A percentile compares a stretch with the other conserved stretches of the same genome.
Conservation (phyloP, 2,329 filamentous ascomycete species). For the Alternaria sp. region DNA sequence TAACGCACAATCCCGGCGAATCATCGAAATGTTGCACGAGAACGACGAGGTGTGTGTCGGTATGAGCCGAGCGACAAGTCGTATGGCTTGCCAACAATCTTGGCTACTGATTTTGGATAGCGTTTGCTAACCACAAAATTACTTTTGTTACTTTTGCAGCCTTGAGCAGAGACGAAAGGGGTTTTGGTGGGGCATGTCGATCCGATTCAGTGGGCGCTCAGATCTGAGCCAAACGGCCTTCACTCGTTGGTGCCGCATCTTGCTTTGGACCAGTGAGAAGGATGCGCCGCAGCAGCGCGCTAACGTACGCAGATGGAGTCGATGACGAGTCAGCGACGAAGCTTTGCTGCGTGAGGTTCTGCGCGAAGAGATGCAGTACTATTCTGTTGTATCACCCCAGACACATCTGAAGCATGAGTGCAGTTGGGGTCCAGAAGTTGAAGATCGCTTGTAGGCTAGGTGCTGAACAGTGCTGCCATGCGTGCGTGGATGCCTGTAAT, state of each 20-base stretch:
- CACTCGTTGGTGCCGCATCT: conserved; percentile 44
- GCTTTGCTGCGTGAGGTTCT: conserved; percentile 7
- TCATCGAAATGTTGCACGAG: conserved; percentile 1
- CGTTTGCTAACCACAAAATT: conserved; percentile 19
- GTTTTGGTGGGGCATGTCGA: conserved; percentile 43
- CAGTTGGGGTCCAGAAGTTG: conserved; percentile 4
- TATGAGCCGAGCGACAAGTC: conserved; percentile 12
- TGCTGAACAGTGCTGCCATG: conserved; percentile 11
- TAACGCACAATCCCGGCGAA: conserved; percentile 15
- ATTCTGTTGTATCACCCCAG: conserved; percentile 14
- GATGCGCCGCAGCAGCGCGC: conserved; percentile 22
- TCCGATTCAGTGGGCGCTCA: conserved; percentile 46
- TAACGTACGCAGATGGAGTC: conserved; percentile 21
- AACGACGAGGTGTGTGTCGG: conserved; percentile 11
- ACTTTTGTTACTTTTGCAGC: conserved; percentile 29
- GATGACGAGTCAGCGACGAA: conserved; percentile 29
- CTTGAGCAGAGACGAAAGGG: conserved; percentile 28
- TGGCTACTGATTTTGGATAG: conserved; percentile 11
- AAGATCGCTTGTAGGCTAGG: conserved; percentile 7
- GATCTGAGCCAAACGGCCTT: conserved; percentile 48
- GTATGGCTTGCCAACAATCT: conserved; percentile 6
- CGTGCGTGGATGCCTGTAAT: conserved; percentile 11
- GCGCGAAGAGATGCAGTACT: neutral
- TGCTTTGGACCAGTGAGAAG: conserved; percentile 27
- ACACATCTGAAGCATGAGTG: conserved; percentile 15